Base-by-base conservation (phyloP, 106 monocot genomes). In the Dactylorhiza incarnata region DNA sequence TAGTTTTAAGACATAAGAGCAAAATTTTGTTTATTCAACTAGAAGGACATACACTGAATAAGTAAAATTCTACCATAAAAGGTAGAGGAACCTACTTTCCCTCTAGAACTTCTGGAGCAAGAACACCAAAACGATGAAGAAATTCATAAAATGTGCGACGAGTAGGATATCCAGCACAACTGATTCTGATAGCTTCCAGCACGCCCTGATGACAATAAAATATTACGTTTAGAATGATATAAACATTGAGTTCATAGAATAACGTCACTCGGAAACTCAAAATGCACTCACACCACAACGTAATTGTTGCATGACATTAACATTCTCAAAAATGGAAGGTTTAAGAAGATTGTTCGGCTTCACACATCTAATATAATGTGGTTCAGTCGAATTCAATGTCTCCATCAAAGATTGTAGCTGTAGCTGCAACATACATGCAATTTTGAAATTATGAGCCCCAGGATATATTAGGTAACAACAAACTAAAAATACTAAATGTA, bases 111-210 rank as follows among this genome's bases (percentile, higher is more conserved):
- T 94, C 99, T 29, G 87, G 86, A 77, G 91, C 89, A 82, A 99
- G 89, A 73, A 99, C 58, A 20, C 85, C 86, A 86, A 99, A 99
- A 55, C 99, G 89, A 24, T 88, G 84, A n/a, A 99, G 78, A 85
- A 99, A 99, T 68, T 99, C 99, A 86, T 91, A 99, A 78, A 99
- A 99, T 45, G 89, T 85, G 45, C 94, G 85, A 19, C 99, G 87
- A 45, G 99, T 99, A 19, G 99, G 99, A 89, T 94, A 99, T 74
- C 99, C 99, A 71, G 99, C 99, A 86, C 99, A 99, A 26, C 99
- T 99, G 45, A 99, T 99, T 82, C 99, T 86, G 74, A 99, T 94
- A 61, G 99, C 99, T 79, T 99, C 99, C 77, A 99, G 88, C 74
- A 99, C 99, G 76, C 99, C 99, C 99, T 99, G 83, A 73, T 48